Base-by-base conservation (phyloP, 2,329 filamentous ascomycete genomes). In the Aureobasidium sp. region DNA sequence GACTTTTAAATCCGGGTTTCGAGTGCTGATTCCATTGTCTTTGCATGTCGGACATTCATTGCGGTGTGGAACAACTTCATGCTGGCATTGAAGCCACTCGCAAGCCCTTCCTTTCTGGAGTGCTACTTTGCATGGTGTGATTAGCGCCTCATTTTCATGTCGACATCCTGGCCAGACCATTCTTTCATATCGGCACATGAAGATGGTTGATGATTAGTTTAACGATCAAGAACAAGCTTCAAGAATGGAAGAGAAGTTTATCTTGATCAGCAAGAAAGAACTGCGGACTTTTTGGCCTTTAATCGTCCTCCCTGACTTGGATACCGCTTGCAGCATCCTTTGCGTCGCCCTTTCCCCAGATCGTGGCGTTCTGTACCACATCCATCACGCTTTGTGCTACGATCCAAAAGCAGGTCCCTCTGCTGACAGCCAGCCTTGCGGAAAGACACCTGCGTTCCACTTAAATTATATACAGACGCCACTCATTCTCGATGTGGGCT, bases 121-220 rank as follows among this genome's bases (percentile, higher is more conserved):
- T n/a, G 59, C 59, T 7, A 18, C 25, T 42, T 53, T 53, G 36
- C 59, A 62, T 53, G 47, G 45, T 25, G 42, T 42, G 18, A 62
- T 53, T 36, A 62, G n/a, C 20, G 43, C 27, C 27, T 62, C 59
- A 36, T 36, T 43, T 6, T 40, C 45, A 38, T 62, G 59, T 36
- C 48, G 59, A 25, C 59, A 62, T 20, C 45, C 59, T 43, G 59
- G 59, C 59, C 59, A 62, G 25, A 62, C 47, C 59, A 62, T 62
- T 53, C 38, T 53, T 29, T 62, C 59, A 36, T 42, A 51, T 42
- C 47, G 59, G n/a, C 59, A 62, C 59, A 62, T 62, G 59, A 29
- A n/a, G 18, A 15, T 13, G 29, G 15, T 7, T 20, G 33, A 33
- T 40, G 9, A 61, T 58, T 29, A 50, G 31, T 33, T 27, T 4